Evolutionary conservation across 371 early-diverging fungal species (phyloP).

Genomic region (Dinochytrium kinnereticum): DNA sequence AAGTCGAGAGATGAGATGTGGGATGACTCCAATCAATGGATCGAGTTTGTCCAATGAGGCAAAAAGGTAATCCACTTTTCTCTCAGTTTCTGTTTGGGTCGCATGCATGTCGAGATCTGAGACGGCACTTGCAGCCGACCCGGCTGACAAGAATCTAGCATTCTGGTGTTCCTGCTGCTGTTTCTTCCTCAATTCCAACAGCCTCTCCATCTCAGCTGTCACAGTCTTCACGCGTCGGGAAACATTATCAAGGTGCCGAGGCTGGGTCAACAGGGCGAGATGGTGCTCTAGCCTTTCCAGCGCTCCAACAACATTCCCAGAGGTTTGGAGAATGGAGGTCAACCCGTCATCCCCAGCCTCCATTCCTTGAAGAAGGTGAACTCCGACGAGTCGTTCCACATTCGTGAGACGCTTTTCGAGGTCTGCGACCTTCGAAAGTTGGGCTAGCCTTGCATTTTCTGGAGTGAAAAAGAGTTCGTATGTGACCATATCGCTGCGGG

Average conservation of each 20-base stretch:
- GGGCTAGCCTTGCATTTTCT: slow-evolving; percentile 63
- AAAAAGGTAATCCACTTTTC: slow-evolving; percentile 74
- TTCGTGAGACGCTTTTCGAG: slow-evolving; percentile 80
- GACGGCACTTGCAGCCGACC: slow-evolving; percentile 17
- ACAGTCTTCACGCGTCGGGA: slow-evolving; percentile 72
- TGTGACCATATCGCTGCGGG: slow-evolving; percentile 61
- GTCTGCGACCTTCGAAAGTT: slow-evolving; percentile 65
- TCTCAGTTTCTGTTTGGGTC: slow-evolving; percentile 41
- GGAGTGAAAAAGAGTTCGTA: slow-evolving; percentile 82
- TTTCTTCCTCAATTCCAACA: slow-evolving; percentile 65
- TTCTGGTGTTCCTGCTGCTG: slow-evolving; percentile 33
- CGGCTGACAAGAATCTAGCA: not conserved
- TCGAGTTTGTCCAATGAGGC: slow-evolving; percentile 75
- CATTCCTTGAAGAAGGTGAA: slow-evolving; percentile 46
- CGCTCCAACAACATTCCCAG: slow-evolving; percentile 63
- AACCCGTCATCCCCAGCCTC: slow-evolving; percentile 32
- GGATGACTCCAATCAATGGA: slow-evolving; percentile 77
- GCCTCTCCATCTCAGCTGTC: slow-evolving; percentile 73
- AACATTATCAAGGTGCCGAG: slow-evolving; percentile 77
- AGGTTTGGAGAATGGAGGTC: slow-evolving; percentile 33
- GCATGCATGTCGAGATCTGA: slow-evolving; percentile 24
- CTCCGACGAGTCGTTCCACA: slow-evolving; percentile 82
- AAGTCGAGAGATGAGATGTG: slow-evolving; percentile 79
- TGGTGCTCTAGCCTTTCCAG: slow-evolving; percentile 82
- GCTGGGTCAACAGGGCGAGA: slow-evolving; percentile 75